A percentile compares a stretch with the other conserved stretches of the same genome.
phyloP scores from a whole-genome alignment of 2,329 filamentous ascomycete species.

The Diaporthe vaccinii region DNA sequence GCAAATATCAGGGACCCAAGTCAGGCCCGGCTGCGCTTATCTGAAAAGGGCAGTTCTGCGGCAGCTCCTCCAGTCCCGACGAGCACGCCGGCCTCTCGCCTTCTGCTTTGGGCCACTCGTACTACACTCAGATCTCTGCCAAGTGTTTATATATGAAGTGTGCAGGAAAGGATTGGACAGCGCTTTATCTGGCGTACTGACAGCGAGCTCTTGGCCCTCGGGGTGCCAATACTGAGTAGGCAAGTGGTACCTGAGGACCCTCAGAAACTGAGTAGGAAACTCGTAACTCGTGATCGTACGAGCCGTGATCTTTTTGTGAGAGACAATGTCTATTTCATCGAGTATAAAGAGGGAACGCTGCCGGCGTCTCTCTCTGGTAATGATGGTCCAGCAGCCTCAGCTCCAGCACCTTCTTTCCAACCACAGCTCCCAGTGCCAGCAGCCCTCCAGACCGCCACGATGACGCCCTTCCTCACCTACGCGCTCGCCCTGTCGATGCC shows the following conservation, averaged over 20 bases:
- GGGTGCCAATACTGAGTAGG: conserved; percentile 33
- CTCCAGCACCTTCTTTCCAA: conserved; percentile 7
- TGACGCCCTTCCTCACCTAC: conserved; percentile 36
- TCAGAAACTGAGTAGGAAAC: not conserved
- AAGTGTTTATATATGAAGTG: not conserved
- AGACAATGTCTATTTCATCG: not conserved
- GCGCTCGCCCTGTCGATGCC: conserved; percentile 32
- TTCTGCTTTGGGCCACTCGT: conserved; percentile 9
- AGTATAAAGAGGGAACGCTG: conserved; percentile 22
- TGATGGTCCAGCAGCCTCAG: conserved; percentile 21
- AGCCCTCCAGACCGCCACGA: conserved; percentile 32
- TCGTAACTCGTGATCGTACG: not conserved
- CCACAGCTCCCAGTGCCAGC: conserved; percentile 22
- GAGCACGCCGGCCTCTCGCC: not conserved
- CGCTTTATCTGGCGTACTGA: conserved; percentile 26
- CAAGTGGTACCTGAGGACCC: conserved; percentile 26
- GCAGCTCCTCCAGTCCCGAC: not conserved
- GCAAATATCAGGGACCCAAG: conserved; percentile 2
- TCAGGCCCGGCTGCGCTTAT: not conserved
- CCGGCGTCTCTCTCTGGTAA: not conserved
- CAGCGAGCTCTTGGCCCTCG: conserved; percentile 28
- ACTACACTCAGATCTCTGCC: conserved; percentile 15
- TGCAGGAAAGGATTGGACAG: conserved; percentile 27
- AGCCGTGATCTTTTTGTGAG: not conserved
- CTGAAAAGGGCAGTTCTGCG: conserved; percentile 8